phyloP scores from a whole-genome alignment of 306 rosid genomes.

The Macrotyloma uniflorum region DNA sequence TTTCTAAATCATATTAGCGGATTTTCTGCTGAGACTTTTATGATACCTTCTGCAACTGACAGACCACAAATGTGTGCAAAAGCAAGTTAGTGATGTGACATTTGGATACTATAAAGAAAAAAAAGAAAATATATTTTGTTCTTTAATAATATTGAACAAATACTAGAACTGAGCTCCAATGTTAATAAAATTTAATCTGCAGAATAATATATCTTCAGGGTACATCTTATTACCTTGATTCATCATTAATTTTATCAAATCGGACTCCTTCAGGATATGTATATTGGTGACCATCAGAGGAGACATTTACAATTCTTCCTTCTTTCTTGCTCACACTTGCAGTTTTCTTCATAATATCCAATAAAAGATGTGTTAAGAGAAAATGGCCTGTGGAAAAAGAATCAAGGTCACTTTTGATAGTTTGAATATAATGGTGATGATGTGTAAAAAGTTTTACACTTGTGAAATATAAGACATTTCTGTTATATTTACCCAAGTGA shows the following conservation, averaged over 20 bases:
- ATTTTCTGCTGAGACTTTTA: background rate
- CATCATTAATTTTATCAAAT: conserved; percentile 65
- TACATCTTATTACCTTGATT: conserved; percentile 58
- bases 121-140: background rate
- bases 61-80: background rate
- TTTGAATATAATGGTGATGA: no score
- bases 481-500: conserved; percentile 56
- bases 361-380: conserved; percentile 79
- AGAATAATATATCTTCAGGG: background rate
- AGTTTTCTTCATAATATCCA: conserved; percentile 85
- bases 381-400: conserved; percentile 69
- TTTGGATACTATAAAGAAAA: background rate
- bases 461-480: background rate
- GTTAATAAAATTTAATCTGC: background rate
- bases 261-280: conserved; percentile 75
- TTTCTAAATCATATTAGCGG: background rate
- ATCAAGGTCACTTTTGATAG: background rate
- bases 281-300: conserved; percentile 72
- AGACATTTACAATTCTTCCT: conserved; percentile 81
- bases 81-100: background rate
- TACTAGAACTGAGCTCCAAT: background rate
- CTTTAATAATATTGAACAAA: background rate
- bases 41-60: background rate
- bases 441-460: background rate
- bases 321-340: conserved; percentile 58